Evolutionary conservation across 352 stramenopile genomes (phyloP).

Genomic region (Globisporangium yorkense): DNA sequence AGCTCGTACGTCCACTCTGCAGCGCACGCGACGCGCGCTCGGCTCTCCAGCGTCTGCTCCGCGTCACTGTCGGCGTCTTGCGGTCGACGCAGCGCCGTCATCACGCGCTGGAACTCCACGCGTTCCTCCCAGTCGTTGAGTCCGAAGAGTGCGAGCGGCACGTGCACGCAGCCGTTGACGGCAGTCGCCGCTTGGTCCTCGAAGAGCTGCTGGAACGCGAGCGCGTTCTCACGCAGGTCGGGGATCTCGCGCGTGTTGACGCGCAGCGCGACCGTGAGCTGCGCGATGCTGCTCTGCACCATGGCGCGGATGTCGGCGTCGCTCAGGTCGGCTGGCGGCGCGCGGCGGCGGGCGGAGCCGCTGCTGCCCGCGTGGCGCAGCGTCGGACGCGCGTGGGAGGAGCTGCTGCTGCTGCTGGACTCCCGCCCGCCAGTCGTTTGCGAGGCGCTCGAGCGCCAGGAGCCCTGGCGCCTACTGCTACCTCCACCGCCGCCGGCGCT

Average conservation of each 20-base stretch:
- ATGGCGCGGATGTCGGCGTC: slow-evolving; percentile 11
- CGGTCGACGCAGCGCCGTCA: slow-evolving; percentile 27
- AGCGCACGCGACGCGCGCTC: slow-evolving; percentile 18
- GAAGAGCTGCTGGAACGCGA: slow-evolving; percentile 3
- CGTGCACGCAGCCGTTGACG: slow-evolving; percentile 1
- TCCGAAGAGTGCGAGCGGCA: slow-evolving; percentile 43
- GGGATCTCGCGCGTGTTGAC: background rate
- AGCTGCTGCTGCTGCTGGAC: too few relatives aligned
- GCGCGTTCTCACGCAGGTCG: background rate
- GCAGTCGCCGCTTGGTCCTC: background rate
- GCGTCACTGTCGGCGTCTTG: background rate
- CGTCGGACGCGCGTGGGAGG: background rate
- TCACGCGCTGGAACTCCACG: slow-evolving; percentile 35
- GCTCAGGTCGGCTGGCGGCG: slow-evolving; percentile 3
- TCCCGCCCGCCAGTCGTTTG: background rate
- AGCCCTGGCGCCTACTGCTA: background rate
- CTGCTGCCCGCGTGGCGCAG: background rate
- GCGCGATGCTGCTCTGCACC: slow-evolving; percentile 8
- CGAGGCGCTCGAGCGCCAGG: background rate
- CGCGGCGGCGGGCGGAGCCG: slow-evolving; percentile 3
- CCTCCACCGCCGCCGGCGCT: background rate
- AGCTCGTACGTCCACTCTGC: slow-evolving; percentile 30
- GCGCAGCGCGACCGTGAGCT: slow-evolving; percentile 9
- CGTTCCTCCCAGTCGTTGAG: slow-evolving; percentile 42
- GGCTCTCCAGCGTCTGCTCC: slow-evolving; percentile 18